A percentile compares a stretch with the other conserved stretches of the same genome.
Conservation (phyloP, 2,329 filamentous ascomycete species). For the Fusarium falciforme region DNA sequence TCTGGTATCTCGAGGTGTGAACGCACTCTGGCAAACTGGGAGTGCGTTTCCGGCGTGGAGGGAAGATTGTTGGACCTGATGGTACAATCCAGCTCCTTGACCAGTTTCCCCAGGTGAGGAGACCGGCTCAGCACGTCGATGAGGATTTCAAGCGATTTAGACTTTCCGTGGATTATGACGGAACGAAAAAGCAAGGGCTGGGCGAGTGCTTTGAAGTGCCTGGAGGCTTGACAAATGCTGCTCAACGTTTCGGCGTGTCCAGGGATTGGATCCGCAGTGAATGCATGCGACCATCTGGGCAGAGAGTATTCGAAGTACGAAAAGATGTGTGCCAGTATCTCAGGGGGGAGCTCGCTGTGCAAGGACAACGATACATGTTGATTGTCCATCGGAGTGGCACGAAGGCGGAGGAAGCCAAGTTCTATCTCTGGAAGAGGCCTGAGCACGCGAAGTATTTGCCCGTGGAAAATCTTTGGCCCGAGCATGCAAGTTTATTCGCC, state of each 20-base stretch:
- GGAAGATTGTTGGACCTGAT: neutral
- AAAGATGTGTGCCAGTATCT: neutral
- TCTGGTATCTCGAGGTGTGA: neutral
- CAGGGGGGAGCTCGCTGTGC: neutral
- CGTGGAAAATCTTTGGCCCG: neutral
- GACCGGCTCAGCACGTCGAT: neutral
- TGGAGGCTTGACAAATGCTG: neutral
- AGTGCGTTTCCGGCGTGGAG: neutral
- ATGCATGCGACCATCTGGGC: neutral
- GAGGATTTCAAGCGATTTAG: neutral
- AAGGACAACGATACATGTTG: neutral
- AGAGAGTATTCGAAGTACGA: neutral
- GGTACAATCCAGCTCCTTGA: neutral
- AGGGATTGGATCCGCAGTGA: neutral
- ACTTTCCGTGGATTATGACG: neutral
- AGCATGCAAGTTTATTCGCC: neutral
- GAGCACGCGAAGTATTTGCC: neutral
- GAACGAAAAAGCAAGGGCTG: neutral
- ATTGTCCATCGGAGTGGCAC: neutral
- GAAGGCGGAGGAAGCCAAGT: neutral
- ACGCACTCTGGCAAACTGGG: neutral
- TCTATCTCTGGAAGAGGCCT: too few relatives aligned
- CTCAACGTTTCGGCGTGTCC: neutral
- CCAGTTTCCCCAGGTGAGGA: neutral
- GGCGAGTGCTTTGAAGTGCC: neutral